Evolutionary conservation across 2,329 filamentous ascomycete genomes (phyloP).

Genomic region (Ophiostoma pallidulum): DNA sequence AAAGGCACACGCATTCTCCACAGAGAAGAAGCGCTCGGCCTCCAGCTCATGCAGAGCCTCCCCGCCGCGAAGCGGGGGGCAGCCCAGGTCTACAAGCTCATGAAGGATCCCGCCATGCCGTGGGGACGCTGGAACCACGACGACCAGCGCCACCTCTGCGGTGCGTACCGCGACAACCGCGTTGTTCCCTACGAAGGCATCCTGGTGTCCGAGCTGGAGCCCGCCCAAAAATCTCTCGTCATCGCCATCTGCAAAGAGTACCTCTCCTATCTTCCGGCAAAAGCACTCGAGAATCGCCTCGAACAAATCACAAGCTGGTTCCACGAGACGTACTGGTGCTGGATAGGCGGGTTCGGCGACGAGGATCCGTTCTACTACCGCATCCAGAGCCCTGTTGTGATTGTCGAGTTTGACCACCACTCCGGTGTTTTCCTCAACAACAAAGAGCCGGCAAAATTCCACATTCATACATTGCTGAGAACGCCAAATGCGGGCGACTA

Average conservation of each 20-base stretch:
- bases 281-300: conserved; percentile 45
- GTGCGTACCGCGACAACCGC: conserved; percentile 70
- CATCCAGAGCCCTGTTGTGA: conserved; percentile 64
- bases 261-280: conserved; percentile 55
- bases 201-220: conserved; percentile 38
- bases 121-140: conserved; percentile 67
- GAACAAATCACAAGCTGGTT: conserved; percentile 45
- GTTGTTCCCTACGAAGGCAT: conserved; percentile 66
- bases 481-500: conserved; percentile 72
- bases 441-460: conserved; percentile 63
- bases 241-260: conserved; percentile 53
- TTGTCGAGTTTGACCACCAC: conserved; percentile 70
- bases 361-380: conserved; percentile 68
- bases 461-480: conserved; percentile 65
- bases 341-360: conserved; percentile 62
- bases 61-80: conserved; percentile 32
- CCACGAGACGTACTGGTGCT: conserved; percentile 67
- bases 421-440: conserved; percentile 70
- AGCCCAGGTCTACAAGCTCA: conserved; percentile 48
- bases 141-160: conserved; percentile 69
- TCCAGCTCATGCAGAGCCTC: conserved; percentile 61
- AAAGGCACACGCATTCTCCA: conserved; percentile 57
- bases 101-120: conserved; percentile 58
- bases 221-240: conserved; percentile 44
- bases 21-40: conserved; percentile 52